Evolutionary conservation across 441 rosid genomes (phyloP), one percentile per base, ranked within the genome.

Genomic region (Iberis amara): DNA sequence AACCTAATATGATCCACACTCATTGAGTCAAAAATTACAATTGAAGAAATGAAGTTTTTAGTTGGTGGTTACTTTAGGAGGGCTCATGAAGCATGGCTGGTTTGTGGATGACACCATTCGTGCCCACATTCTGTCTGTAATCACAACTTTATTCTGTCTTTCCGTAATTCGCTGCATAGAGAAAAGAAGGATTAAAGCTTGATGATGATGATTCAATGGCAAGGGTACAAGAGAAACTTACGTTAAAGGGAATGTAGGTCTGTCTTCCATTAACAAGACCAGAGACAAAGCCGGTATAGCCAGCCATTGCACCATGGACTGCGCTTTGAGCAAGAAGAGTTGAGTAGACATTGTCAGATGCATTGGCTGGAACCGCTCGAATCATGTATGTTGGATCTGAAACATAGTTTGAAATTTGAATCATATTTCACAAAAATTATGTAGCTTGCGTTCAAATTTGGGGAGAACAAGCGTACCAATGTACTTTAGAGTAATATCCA

Each of bases 381-480:
- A 86, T 80, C 96, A 86, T 86, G 70, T 83, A 86, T n/a, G 94
- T 84, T 14, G 96, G 90, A 71, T 87, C 96, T 86, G 76, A 66
- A 62, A 53, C 55, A 52, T 21, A 24, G 51, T 43, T 37, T 21
- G 45, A 59, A 24, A 47, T 43, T 37, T 21, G 45, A 59, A 36
- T 46, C 51, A 63, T 27, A 57, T 11, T 36, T 51, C 27, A 55
- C 24, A 51, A 23, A 26, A 39, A 7, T 33, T 43, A 47, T 9
- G 15, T 38, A 39, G 37, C 47, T 60, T 32, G 26, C 10, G 24
- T 39, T 39, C 28, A 31, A 63, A 55, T 46, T 31, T 48, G 5
- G 52, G 26, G 36, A 59, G 57, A 45, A 39, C 38, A 31, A 6
- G 60, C 64, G 8, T 60, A 81, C 91, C 89, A 52, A 86, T 86